A percentile compares a stretch with the other conserved stretches of the same genome.
These are phyloP conservation scores for Talaromyces liani DNA, from an alignment of 495 filamentous ascomycete species.

Conservation along the genomic window DNA sequence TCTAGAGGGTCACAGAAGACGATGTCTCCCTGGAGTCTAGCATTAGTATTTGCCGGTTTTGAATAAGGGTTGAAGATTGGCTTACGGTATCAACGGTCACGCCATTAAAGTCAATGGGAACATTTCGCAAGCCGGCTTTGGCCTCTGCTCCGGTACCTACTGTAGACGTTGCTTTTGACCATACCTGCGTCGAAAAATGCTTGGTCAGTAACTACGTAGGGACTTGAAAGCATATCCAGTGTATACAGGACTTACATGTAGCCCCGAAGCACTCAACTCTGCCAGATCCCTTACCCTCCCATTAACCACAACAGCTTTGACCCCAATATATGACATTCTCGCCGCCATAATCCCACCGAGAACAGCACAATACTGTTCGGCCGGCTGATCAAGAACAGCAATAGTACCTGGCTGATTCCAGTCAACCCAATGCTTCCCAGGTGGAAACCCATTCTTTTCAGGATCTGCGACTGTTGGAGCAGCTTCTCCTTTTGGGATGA, in stretches of 20 bases:
- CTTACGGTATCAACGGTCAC: constrained; percentile 41
- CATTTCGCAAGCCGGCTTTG: constrained; percentile 46
- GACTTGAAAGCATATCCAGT: neutral
- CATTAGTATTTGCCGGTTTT: neutral
- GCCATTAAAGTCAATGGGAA: constrained; percentile 42
- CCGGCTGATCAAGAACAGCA: constrained; percentile 53
- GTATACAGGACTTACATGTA: constrained; percentile 36
- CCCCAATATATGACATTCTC: constrained; percentile 51
- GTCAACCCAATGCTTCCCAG: constrained; percentile 54
- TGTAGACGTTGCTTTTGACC: constrained; percentile 48
- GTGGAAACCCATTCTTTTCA: constrained; percentile 23
- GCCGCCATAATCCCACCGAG: constrained; percentile 63
- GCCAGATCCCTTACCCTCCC: constrained; percentile 57
- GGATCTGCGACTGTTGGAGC: constrained; percentile 18
- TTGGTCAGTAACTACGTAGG: neutral
- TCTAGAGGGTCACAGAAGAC: constrained; percentile 54
- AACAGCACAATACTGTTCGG: constrained; percentile 52
- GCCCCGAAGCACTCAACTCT: constrained; percentile 36
- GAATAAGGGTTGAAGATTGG: neutral
- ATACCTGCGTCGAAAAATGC: constrained; percentile 30
- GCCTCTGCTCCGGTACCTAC: constrained; percentile 55
- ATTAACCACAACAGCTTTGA: constrained; percentile 46
- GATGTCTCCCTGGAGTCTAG: constrained; percentile 45
- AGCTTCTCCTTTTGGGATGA: constrained; percentile 40
- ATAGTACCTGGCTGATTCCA: constrained; percentile 43